Conservation (phyloP, 2,329 filamentous ascomycete genomes). For the Tolypocladium endophyticum region DNA sequence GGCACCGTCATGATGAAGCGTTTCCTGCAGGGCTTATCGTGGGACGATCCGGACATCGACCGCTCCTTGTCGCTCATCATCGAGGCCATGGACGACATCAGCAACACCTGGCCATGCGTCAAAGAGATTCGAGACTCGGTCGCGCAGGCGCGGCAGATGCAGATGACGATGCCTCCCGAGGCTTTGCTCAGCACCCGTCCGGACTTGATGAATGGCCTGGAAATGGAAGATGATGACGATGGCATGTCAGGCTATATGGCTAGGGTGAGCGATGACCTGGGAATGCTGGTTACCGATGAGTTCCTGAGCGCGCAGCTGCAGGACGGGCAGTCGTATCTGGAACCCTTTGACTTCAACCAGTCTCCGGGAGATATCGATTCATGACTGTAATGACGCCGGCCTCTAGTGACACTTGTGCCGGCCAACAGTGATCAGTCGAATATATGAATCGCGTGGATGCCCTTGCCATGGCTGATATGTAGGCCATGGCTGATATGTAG, state of each 20-base stretch:
- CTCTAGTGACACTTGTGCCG: neutral
- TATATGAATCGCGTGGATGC: too few relatives aligned
- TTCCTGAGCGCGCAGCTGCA: conserved; percentile 22
- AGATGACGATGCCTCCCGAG: conserved; percentile 18
- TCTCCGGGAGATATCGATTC: neutral
- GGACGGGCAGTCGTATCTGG: conserved; percentile 12
- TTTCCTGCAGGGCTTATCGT: conserved; percentile 26
- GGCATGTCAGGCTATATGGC: conserved; percentile 15
- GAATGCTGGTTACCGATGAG: conserved; percentile 23
- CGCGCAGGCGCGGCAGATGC: conserved; percentile 17
- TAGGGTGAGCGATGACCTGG: conserved; percentile 18
- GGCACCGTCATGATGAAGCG: conserved; percentile 36
- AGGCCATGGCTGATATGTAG: too few relatives aligned
- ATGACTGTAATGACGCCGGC: neutral
- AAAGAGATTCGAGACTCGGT: conserved; percentile 27
- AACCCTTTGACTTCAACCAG: conserved; percentile 21
- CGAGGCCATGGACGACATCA: conserved; percentile 40
- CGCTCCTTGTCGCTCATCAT: conserved; percentile 36
- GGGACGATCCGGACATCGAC: conserved; percentile 35
- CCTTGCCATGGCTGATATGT: too few relatives aligned
- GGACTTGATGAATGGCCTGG: conserved; percentile 22
- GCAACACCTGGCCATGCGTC: conserved; percentile 37
- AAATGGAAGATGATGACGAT: conserved; percentile 10
- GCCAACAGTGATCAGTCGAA: too few relatives aligned
- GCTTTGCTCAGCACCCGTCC: conserved; percentile 17